phyloP scores from a whole-genome alignment of 2,329 filamentous ascomycete species.

The Diplodia sapinea region DNA sequence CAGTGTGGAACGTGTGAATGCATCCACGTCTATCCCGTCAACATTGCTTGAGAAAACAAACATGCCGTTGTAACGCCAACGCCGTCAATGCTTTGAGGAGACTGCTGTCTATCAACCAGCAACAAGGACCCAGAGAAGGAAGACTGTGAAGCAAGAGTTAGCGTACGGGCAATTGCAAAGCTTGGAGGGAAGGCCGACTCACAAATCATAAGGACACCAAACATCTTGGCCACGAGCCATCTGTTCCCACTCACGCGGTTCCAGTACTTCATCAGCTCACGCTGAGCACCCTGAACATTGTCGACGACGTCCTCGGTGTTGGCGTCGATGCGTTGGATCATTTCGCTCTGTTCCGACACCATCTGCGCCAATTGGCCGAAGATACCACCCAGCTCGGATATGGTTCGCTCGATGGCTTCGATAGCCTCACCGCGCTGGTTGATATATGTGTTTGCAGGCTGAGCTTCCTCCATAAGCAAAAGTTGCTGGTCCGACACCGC shows the following conservation, averaged over 20 bases:
- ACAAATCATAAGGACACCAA: constrained; percentile 93
- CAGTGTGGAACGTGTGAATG: neutral
- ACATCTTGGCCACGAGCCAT: constrained; percentile 87
- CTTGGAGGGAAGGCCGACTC: constrained; percentile 35
- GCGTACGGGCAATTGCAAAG: neutral
- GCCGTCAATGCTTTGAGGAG: constrained; percentile 15
- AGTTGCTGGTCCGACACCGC: constrained; percentile 79
- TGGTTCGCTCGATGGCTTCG: constrained; percentile 94
- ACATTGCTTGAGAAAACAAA: constrained; percentile 13
- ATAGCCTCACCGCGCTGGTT: constrained; percentile 94
- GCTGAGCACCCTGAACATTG: constrained; percentile 95
- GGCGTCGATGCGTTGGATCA: constrained; percentile 96
- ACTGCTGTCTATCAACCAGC: constrained; percentile 51
- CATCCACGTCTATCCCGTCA: constrained; percentile 16
- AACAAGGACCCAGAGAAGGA: constrained; percentile 71
- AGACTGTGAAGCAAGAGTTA: constrained; percentile 40
- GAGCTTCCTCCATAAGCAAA: constrained; percentile 86
- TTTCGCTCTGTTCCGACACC: constrained; percentile 96
- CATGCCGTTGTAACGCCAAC: constrained; percentile 12
- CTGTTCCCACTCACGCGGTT: constrained; percentile 89
- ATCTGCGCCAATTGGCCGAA: constrained; percentile 95
- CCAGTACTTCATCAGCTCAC: constrained; percentile 97
- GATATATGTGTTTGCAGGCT: constrained; percentile 85
- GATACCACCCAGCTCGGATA: constrained; percentile 87
- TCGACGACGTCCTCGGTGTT: constrained; percentile 98